Conservation (phyloP, 1,284 basidiomycete genomes). For the Malassezia cuniculi region DNA sequence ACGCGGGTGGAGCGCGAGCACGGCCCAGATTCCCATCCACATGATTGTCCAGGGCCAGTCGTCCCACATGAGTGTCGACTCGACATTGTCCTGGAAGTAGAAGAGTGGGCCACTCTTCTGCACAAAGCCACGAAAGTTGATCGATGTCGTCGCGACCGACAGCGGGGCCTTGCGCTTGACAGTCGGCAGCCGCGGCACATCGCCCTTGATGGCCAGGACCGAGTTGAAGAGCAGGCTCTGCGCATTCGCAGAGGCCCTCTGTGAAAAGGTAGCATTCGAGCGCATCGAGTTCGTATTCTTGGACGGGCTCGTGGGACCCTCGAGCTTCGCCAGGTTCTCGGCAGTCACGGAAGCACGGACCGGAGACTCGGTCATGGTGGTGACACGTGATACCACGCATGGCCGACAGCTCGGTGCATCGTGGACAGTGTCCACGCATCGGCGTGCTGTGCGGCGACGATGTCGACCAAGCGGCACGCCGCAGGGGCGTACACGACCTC, state of each 20-base stretch:
- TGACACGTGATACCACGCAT: not conserved
- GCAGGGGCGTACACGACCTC: constrained; percentile 26
- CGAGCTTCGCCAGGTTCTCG: constrained; percentile 11
- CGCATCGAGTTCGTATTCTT: not conserved
- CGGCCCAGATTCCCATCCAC: constrained; percentile 44
- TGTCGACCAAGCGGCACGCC: constrained; percentile 19
- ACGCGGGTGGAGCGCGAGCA: constrained; percentile 32
- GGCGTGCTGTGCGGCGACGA: constrained; percentile 33
- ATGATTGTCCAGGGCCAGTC: constrained; percentile 38
- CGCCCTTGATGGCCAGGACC: constrained; percentile 25
- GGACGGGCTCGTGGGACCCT: no score
- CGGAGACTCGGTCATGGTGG: constrained; percentile 2
- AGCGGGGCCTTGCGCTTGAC: constrained; percentile 38
- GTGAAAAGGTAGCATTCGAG: constrained; percentile 9
- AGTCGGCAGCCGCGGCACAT: constrained; percentile 31
- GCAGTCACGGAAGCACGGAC: constrained; percentile 9
- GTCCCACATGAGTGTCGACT: constrained; percentile 42
- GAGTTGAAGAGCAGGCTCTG: constrained; percentile 29
- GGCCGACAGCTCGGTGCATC: constrained; percentile 16
- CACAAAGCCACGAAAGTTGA: constrained; percentile 42
- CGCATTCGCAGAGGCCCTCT: constrained; percentile 24
- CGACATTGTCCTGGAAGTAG: constrained; percentile 41
- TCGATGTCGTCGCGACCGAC: constrained; percentile 34
- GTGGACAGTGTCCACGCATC: constrained; percentile 32
- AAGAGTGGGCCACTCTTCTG: constrained; percentile 42